Conservation (phyloP, 768 basidiomycete species). For the Podaxis carcinomalis region DNA sequence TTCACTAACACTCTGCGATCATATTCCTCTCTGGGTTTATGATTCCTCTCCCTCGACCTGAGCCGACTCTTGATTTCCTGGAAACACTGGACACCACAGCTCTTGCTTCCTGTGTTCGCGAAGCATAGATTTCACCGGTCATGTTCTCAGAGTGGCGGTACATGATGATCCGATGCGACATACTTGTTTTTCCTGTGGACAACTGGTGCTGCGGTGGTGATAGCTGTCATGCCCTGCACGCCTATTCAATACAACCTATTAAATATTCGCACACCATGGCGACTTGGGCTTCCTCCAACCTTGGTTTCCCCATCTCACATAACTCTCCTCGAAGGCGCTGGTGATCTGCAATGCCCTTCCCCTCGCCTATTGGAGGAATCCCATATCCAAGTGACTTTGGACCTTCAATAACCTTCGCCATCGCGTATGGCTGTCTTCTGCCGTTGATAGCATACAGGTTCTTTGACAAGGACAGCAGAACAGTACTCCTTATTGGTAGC, state of each 20-base stretch:
- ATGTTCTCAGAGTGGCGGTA: no score
- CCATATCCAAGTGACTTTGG: constrained; percentile 28
- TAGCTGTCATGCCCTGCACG: no score
- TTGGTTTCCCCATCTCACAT: neutral
- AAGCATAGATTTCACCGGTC: no score
- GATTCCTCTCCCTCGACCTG: neutral
- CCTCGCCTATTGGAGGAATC: constrained; percentile 33
- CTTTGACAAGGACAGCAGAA: constrained; percentile 24
- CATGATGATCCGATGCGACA: no score
- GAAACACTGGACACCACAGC: neutral
- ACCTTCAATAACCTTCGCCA: constrained; percentile 31
- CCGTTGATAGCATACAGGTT: constrained; percentile 27
- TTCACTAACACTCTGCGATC: neutral
- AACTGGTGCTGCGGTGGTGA: no score
- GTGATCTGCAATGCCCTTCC: constrained; percentile 19
- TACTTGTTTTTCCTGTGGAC: no score
- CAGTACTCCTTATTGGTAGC: constrained; percentile 26
- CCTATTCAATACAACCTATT: neutral
- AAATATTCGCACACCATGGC: neutral
- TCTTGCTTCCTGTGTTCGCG: no score
- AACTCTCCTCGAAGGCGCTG: neutral
- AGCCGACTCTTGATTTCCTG: neutral
- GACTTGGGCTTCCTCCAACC: neutral
- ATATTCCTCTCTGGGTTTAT: neutral
- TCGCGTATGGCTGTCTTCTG: constrained; percentile 27